Evolutionary conservation across 441 rosid species (phyloP).

Genomic region (Bocquillonia castaneifolia): DNA sequence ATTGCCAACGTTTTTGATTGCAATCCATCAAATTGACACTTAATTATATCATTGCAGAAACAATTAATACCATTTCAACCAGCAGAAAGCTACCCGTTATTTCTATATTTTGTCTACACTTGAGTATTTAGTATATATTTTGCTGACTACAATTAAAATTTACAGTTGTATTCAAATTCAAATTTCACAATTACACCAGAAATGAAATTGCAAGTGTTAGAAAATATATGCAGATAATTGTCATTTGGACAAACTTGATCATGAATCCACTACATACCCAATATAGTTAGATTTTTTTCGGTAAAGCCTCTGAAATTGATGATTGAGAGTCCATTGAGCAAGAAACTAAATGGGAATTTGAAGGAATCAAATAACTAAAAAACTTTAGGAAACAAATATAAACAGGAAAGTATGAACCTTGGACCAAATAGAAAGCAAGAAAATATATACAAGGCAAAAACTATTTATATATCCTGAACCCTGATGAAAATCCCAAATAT

Average conservation of each 20-base stretch:
- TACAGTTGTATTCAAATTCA: too few relatives aligned
- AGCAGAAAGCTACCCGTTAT: not conserved
- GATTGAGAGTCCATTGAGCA: not conserved
- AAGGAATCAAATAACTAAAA: not conserved
- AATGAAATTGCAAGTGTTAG: not conserved
- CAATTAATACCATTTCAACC: not conserved
- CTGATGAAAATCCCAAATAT: too few relatives aligned
- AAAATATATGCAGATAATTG: not conserved
- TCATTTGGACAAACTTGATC: not conserved
- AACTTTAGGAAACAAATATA: not conserved
- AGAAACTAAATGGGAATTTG: not conserved
- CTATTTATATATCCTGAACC: too few relatives aligned
- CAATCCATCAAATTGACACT: not conserved
- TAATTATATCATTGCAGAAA: not conserved
- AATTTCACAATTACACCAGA: not conserved
- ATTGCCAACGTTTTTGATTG: not conserved
- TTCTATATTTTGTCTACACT: too few relatives aligned
- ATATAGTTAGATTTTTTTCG: not conserved
- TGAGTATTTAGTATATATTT: too few relatives aligned
- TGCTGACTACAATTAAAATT: too few relatives aligned
- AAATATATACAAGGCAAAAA: not conserved
- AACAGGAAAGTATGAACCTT: too few relatives aligned
- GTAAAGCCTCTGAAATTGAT: not conserved
- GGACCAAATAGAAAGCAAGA: not conserved
- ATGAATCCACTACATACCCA: not conserved